phyloP scores from a whole-genome alignment of 306 rosid species.

The Malus orientalis region DNA sequence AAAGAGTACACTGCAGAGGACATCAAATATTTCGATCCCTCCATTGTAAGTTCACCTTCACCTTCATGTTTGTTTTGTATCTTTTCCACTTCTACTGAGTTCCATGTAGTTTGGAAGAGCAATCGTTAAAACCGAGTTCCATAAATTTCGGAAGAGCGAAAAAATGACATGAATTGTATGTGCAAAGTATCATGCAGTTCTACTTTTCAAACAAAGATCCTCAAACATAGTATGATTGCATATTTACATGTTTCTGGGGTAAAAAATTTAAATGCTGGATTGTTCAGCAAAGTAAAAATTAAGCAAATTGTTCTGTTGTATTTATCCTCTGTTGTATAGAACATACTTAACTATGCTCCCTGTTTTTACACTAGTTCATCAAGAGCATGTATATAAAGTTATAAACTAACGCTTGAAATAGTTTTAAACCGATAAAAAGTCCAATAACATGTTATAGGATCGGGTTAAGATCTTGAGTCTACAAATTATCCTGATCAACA shows the following conservation, averaged over 20 bases:
- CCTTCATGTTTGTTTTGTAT: not conserved
- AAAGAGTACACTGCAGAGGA: constrained; percentile 39
- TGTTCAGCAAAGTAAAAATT: not conserved
- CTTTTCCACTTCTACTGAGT: not conserved
- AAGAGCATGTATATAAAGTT: no score
- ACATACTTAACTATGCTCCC: not conserved
- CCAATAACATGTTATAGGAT: not conserved
- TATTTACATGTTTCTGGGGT: not conserved
- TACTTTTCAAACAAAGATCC: not conserved
- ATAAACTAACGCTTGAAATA: not conserved
- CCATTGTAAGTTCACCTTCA: constrained; percentile 35
- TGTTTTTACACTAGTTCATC: not conserved
- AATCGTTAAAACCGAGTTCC: not conserved
- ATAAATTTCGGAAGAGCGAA: not conserved
- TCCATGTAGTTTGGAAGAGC: not conserved
- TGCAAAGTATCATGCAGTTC: not conserved
- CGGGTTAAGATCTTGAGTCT: not conserved
- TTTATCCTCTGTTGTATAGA: not conserved
- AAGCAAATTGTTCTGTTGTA: not conserved
- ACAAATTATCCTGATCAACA: not conserved
- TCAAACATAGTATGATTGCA: not conserved
- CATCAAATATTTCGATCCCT: constrained; percentile 39
- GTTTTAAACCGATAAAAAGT: not conserved
- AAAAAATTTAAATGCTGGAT: not conserved
- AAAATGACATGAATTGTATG: not conserved